Percentiles rank a stretch among this genome's conserved stretches.
Conservation (phyloP, 225 moss, liverwort and hornwort genomes). For the Climacium dendroides region DNA sequence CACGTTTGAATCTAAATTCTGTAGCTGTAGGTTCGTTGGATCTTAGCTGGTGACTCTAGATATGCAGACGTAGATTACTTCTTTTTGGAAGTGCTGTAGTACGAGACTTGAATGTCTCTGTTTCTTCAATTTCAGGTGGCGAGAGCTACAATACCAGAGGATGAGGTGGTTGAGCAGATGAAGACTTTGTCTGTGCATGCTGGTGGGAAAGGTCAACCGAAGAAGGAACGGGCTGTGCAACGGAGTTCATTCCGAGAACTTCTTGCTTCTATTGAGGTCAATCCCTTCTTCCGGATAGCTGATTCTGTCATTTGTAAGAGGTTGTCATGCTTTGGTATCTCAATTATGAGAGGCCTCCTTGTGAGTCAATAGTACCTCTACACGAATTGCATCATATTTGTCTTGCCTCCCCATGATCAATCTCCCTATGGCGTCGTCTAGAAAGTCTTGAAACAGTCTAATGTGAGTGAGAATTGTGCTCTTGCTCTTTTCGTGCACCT, state of each 20-base stretch:
- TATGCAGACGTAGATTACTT: background rate
- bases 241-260: conserved; percentile 63
- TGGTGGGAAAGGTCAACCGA: conserved; percentile 70
- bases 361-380: background rate
- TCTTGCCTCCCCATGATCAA: background rate
- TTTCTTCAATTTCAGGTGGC: conserved; percentile 24
- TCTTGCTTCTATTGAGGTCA: conserved; percentile 65
- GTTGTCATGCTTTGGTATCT: background rate
- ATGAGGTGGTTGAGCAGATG: conserved; percentile 75
- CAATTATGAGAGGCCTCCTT: background rate
- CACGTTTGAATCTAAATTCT: background rate
- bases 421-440: background rate
- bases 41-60: background rate
- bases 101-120: background rate
- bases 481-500: background rate
- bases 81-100: background rate
- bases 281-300: background rate
- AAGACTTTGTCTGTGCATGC: conserved; percentile 73
- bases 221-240: conserved; percentile 60
- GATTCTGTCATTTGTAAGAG: background rate
- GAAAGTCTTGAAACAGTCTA: background rate
- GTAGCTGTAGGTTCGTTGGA: background rate
- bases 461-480: background rate
- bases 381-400: background rate
- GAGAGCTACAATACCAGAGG: conserved; percentile 40